These are phyloP conservation scores for Fraxinus americana DNA, from an alignment of 257 asterid genomes.

Conservation along the genomic window DNA sequence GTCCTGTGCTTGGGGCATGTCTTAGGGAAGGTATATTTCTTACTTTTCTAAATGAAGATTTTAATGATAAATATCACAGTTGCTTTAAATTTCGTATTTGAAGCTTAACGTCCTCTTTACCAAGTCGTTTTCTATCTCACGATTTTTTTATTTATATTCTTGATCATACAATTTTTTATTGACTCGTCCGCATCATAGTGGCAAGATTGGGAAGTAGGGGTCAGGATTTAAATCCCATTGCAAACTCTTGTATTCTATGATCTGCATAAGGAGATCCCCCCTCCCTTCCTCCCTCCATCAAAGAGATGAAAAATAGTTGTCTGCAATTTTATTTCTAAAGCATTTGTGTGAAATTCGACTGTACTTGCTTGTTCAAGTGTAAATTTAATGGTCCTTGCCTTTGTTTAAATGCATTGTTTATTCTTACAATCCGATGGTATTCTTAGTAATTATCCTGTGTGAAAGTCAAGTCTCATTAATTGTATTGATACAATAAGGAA, in stretches of 20 bases:
- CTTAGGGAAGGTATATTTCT: slow-evolving; percentile 66
- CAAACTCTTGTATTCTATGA: neutral
- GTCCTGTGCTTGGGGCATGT: slow-evolving; percentile 90
- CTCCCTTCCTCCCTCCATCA: no score
- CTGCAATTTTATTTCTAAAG: no score
- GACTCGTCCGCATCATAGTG: neutral
- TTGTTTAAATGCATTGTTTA: no score
- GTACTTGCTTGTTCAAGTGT: no score
- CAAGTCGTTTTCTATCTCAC: neutral
- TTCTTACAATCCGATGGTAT: no score
- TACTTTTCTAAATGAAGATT: neutral
- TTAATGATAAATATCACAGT: neutral
- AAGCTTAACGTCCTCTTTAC: neutral
- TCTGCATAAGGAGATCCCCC: no score
- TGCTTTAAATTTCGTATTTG: neutral
- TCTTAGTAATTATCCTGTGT: no score
- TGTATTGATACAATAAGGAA: neutral
- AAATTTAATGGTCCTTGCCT: no score
- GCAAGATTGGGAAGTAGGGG: neutral
- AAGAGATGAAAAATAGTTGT: no score
- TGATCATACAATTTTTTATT: neutral
- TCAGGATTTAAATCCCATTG: neutral
- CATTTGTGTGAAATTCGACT: no score
- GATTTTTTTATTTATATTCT: neutral
- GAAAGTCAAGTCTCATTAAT: no score